phyloP scores from a whole-genome alignment of 495 filamentous ascomycete genomes.

The Coniosporium apollinis region DNA sequence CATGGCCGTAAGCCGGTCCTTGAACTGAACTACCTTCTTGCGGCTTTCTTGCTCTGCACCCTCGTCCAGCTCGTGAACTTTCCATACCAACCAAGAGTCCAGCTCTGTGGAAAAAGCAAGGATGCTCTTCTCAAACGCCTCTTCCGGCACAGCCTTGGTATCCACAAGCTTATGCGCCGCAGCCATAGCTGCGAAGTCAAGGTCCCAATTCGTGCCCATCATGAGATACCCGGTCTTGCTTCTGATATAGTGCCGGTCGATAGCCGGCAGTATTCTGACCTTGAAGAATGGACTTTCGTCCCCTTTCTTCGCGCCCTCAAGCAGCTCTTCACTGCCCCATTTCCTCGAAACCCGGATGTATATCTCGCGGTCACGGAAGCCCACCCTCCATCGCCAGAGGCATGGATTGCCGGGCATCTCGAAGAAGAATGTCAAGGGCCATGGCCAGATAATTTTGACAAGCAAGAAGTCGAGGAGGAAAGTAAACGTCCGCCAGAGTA shows the following conservation, averaged over 20 bases:
- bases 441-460: constrained; percentile 48
- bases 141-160: constrained; percentile 34
- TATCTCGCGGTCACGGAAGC: constrained; percentile 55
- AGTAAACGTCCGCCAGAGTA: constrained; percentile 36
- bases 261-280: constrained; percentile 39
- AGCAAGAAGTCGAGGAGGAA: constrained; percentile 59
- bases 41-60: constrained; percentile 20
- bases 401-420: constrained; percentile 34
- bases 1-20: constrained; percentile 48
- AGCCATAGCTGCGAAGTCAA: constrained; percentile 65
- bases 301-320: constrained; percentile 22
- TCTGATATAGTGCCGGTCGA: constrained; percentile 40
- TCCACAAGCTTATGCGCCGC: constrained; percentile 46
- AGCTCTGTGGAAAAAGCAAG: constrained; percentile 44
- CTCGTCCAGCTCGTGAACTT: constrained; percentile 16
- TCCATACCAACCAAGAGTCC: constrained; percentile 45
- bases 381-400: constrained; percentile 50
- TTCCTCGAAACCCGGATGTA: constrained; percentile 52
- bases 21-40: constrained; percentile 46
- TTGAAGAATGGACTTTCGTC: constrained; percentile 26
- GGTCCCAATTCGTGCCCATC: constrained; percentile 62
- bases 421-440: constrained; percentile 57
- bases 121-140: constrained; percentile 46
- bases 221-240: constrained; percentile 66
- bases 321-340: constrained; percentile 32